Evolutionary conservation across 2,329 filamentous ascomycete genomes (phyloP).

Genomic region (Curvularia sp.): DNA sequence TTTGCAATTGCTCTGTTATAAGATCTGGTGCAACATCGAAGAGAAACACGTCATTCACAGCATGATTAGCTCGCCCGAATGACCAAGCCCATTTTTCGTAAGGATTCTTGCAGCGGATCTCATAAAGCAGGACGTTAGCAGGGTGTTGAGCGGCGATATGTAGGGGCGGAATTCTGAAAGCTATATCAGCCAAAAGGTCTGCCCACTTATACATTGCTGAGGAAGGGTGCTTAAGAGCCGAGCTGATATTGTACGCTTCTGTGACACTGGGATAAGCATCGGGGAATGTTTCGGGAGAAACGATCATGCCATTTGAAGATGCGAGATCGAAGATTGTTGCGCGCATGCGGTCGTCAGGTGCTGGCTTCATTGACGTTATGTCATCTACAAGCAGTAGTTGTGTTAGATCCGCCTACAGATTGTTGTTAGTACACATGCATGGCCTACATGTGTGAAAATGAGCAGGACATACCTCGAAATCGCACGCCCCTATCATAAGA

Average conservation of each 20-base stretch:
- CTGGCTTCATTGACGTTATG: not conserved
- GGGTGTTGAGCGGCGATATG: not conserved
- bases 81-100: constrained; percentile 1
- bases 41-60: not conserved
- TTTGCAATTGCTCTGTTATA: not conserved
- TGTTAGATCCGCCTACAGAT: not conserved
- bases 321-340: not conserved
- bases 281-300: not conserved
- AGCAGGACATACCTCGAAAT: not conserved
- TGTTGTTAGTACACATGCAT: not conserved
- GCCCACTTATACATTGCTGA: not conserved
- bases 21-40: not conserved
- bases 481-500: not conserved
- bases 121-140: not conserved
- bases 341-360: not conserved
- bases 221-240: not conserved
- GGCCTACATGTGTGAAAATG: not conserved
- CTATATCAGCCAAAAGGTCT: not conserved
- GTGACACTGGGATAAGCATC: not conserved
- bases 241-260: not conserved
- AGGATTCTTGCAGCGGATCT: not conserved
- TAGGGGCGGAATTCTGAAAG: not conserved
- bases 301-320: not conserved
- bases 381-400: not conserved
- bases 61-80: not conserved